A percentile compares a stretch with the other conserved stretches of the same genome.
Evolutionary conservation across 1,284 basidiomycete species (phyloP).

Genomic region (Microstroma glucosiphilum): DNA sequence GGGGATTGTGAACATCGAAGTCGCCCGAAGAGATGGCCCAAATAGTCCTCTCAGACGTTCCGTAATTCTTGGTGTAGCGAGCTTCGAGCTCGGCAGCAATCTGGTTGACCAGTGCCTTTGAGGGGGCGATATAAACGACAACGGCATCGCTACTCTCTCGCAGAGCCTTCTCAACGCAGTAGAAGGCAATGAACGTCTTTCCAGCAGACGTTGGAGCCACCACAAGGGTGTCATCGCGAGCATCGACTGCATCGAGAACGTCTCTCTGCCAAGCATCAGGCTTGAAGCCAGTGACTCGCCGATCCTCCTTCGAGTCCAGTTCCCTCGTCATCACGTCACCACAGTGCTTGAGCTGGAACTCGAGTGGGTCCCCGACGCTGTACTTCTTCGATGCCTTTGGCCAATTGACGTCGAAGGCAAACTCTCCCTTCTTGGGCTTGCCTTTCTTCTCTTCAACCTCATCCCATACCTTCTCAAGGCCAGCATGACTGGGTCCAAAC

Average conservation of each 20-base stretch:
- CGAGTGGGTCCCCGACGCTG: slow-evolving; percentile 53
- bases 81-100: slow-evolving; percentile 64
- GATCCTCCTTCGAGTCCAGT: slow-evolving; percentile 61
- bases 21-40: slow-evolving; percentile 67
- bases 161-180: slow-evolving; percentile 66
- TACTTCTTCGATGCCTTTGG: slow-evolving; percentile 7
- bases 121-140: slow-evolving; percentile 67
- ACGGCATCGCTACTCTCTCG: slow-evolving; percentile 61
- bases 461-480: slow-evolving; percentile 4
- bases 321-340: slow-evolving; percentile 67
- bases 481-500: slow-evolving; percentile 5
- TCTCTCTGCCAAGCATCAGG: slow-evolving; percentile 66
- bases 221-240: slow-evolving; percentile 60
- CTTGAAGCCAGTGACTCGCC: slow-evolving; percentile 58
- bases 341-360: slow-evolving; percentile 65
- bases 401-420: slow-evolving; percentile 8
- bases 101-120: slow-evolving; percentile 63
- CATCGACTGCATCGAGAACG: slow-evolving; percentile 63
- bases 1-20: slow-evolving; percentile 61
- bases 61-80: slow-evolving; percentile 61
- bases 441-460: slow-evolving; percentile 8
- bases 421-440: slow-evolving; percentile 8
- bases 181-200: slow-evolving; percentile 69
- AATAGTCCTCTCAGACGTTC: slow-evolving; percentile 57
- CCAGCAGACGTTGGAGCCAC: slow-evolving; percentile 57